These are phyloP conservation scores for Backusella macrospora DNA, from an alignment of 192 early-diverging fungal species.

Conservation along the genomic window DNA sequence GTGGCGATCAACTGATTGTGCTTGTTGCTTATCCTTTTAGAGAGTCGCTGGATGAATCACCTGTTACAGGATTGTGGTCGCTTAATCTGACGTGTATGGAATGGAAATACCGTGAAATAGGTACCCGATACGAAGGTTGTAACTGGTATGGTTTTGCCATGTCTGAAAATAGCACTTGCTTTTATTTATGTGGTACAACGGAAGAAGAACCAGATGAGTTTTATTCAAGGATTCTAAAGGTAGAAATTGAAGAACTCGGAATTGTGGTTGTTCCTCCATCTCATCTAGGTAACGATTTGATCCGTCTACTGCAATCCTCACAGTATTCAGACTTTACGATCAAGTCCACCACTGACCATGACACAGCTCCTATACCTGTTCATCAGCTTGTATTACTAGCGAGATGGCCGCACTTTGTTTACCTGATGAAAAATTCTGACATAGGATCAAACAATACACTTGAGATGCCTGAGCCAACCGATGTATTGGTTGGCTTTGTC, in stretches of 20 bases:
- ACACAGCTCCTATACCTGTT: constrained; percentile 41
- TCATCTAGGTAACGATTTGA: constrained; percentile 52
- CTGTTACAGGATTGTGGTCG: constrained; percentile 57
- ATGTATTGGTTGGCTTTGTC: constrained; percentile 55
- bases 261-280: constrained; percentile 53
- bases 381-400: constrained; percentile 63
- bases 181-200: constrained; percentile 60
- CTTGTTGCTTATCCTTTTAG: constrained; percentile 32
- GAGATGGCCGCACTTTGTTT: constrained; percentile 66
- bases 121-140: constrained; percentile 32
- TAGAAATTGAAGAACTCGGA: constrained; percentile 63
- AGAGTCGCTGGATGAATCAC: neutral
- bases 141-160: constrained; percentile 67
- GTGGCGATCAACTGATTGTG: constrained; percentile 60
- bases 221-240: constrained; percentile 50
- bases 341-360: constrained; percentile 41
- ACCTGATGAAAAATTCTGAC: constrained; percentile 51
- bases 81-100: constrained; percentile 58
- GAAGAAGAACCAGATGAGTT: constrained; percentile 64
- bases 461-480: constrained; percentile 55
- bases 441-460: constrained; percentile 51
- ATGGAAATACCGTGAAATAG: constrained; percentile 53
- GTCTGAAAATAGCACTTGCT: constrained; percentile 48
- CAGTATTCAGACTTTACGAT: constrained; percentile 53
- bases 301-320: constrained; percentile 36